Conservation (phyloP, 2,329 filamentous ascomycete species). For the Talaromyces islandicus region DNA sequence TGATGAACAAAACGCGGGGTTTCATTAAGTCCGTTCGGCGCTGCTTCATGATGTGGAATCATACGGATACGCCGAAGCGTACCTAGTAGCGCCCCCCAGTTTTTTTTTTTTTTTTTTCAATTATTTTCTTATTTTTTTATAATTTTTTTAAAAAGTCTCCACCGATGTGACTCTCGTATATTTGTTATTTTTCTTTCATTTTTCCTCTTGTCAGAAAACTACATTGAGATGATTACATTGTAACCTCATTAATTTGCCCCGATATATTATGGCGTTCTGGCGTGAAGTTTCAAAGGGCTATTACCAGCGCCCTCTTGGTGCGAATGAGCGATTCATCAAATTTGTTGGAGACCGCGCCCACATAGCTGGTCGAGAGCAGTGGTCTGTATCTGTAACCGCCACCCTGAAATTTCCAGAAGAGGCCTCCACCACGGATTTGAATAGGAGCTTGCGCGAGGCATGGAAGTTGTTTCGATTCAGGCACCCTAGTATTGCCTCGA, state of each 20-base stretch:
- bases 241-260: no score
- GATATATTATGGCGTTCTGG: not conserved
- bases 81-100: no score
- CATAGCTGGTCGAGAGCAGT: conserved; percentile 7
- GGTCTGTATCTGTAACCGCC: conserved; percentile 6
- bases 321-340: conserved; percentile 10
- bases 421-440: not conserved
- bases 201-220: not conserved
- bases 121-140: no score
- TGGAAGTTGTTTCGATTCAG: conserved; percentile 7
- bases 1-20: no score
- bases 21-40: no score
- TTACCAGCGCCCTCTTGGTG: conserved; percentile 3
- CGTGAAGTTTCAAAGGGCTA: not conserved
- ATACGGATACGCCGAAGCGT: no score
- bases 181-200: not conserved
- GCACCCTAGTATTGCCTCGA: conserved; percentile 5
- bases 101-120: not conserved
- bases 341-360: conserved; percentile 10
- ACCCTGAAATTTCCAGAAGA: not conserved
- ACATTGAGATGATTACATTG: not conserved
- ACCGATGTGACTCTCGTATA: no score
- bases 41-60: no score
- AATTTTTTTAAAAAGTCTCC: no score
- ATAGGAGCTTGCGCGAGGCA: conserved; percentile 1